phyloP scores from a whole-genome alignment of 2,329 filamentous ascomycete genomes.

The Pseudocercospora macadamiae region DNA sequence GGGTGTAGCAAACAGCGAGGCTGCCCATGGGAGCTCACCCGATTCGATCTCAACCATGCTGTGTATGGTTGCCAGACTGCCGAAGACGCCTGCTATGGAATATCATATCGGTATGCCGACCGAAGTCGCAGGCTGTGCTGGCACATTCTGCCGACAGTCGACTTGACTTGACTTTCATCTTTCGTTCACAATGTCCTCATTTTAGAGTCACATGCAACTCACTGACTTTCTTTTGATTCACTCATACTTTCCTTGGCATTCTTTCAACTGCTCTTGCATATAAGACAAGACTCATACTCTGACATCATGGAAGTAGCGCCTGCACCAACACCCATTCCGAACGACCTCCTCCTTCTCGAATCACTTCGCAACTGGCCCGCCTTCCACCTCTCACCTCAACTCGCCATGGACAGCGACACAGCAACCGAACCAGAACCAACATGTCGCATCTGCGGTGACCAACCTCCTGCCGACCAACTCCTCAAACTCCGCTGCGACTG shows the following conservation, averaged over 20 bases:
- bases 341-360: neutral
- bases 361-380: constrained; percentile 7
- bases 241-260: constrained; percentile 1
- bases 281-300: neutral
- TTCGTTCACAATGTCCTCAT: neutral
- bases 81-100: neutral
- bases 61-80: constrained; percentile 7
- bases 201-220: neutral
- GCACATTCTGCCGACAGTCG: neutral
- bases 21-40: constrained; percentile 5
- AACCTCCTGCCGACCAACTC: neutral
- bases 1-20: constrained; percentile 13
- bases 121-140: constrained; percentile 5
- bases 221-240: constrained; percentile 6
- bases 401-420: constrained; percentile 3
- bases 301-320: neutral
- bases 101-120: constrained; percentile 1
- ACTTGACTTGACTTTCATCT: neutral
- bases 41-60: constrained; percentile 9
- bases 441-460: constrained; percentile 13
- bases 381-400: constrained; percentile 7
- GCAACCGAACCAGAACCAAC: constrained; percentile 3
- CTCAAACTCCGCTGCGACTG: constrained; percentile 20
- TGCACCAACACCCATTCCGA: neutral
- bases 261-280: neutral